Percentiles rank a stretch among this genome's conserved stretches.
These are phyloP conservation scores for Phaeophleospora eucalypticola DNA, from an alignment of 2,329 filamentous ascomycete species.

Conservation along the genomic window DNA sequence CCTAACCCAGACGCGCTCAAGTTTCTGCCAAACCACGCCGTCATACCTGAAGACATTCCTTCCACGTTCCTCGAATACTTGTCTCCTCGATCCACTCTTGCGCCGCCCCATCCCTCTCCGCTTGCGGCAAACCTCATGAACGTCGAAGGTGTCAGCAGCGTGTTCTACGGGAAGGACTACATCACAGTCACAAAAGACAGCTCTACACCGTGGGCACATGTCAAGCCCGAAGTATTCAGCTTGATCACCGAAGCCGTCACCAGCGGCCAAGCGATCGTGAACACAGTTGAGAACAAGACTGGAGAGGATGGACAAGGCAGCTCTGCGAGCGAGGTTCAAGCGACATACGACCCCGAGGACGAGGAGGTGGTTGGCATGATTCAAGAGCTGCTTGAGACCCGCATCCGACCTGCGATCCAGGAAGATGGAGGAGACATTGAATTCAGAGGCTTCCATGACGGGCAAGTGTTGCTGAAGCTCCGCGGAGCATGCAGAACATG, in stretches of 20 bases:
- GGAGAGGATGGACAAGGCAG: conserved; percentile 48
- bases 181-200: conserved; percentile 92
- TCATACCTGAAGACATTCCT: conserved; percentile 66
- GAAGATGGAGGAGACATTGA: conserved; percentile 98
- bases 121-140: conserved; percentile 87
- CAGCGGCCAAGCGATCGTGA: conserved; percentile 76
- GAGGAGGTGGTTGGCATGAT: conserved; percentile 97
- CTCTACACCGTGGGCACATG: conserved; percentile 86
- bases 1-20: conserved; percentile 94
- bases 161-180: conserved; percentile 93
- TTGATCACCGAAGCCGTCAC: conserved; percentile 91
- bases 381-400: conserved; percentile 91
- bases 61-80: conserved; percentile 88
- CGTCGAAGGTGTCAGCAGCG: conserved; percentile 87
- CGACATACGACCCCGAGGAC: conserved; percentile 85
- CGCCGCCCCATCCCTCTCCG: conserved; percentile 76
- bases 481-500: conserved; percentile 92
- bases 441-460: conserved; percentile 82
- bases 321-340: conserved; percentile 57
- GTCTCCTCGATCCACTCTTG: conserved; percentile 78
- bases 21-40: conserved; percentile 84
- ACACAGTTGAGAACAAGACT: conserved; percentile 58
- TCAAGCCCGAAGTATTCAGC: conserved; percentile 92
- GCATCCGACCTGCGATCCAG: conserved; percentile 92
- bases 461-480: conserved; percentile 67